Evolutionary conservation across 768 basidiomycete genomes (phyloP), one percentile per base, ranked within the genome.

Genomic region (Arthromyces matolae): DNA sequence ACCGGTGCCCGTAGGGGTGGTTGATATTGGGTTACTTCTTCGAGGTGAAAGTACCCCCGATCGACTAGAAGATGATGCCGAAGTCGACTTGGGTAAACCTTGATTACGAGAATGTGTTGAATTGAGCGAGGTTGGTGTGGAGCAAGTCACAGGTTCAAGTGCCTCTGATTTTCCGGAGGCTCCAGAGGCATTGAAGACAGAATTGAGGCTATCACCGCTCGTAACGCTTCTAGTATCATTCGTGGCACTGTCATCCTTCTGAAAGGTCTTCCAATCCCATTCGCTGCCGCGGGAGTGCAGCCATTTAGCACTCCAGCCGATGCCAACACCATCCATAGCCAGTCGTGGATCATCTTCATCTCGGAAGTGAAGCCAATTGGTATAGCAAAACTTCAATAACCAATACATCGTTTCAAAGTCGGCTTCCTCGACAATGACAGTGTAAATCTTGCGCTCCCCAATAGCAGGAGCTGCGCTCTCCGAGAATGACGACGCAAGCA

Each of bases 401-500:
- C 87, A 89, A 59, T 86, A 89, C 4, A 89, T 75, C 0, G 86
- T 89, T 48, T 81, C 77, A 52, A 84, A 90, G 49, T 86, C 84
- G 6, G 84, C 84, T 61, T 89, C 87, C 54, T 89, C 83, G 6
- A 89, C 81, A n/a, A 85, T 69, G 40, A 89, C 64, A 1, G 79
- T 84, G 59, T 81, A 78, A 0, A 81, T 53, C 57, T 83, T 80
- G 49, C 82, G 68, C 55, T 81, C 78, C 19, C 74, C 77, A 2
- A 67, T 64, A 8, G 62, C 25, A 25, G 65, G 37, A 20, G 67
- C 56, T 2, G 64, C 39, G 42, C 67, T 81, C 64, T 89, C 87
- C n/a, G 79, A 63, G 57, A 89, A 91, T 0, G 81, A 73, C 0
- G 85, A 86, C 18, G 76, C 67, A 9, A 90, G 72, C 78, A 89